A percentile compares a stretch with the other conserved stretches of the same genome.
Evolutionary conservation across 306 rosid species (phyloP).

Genomic region (Aeschynomene evenia): DNA sequence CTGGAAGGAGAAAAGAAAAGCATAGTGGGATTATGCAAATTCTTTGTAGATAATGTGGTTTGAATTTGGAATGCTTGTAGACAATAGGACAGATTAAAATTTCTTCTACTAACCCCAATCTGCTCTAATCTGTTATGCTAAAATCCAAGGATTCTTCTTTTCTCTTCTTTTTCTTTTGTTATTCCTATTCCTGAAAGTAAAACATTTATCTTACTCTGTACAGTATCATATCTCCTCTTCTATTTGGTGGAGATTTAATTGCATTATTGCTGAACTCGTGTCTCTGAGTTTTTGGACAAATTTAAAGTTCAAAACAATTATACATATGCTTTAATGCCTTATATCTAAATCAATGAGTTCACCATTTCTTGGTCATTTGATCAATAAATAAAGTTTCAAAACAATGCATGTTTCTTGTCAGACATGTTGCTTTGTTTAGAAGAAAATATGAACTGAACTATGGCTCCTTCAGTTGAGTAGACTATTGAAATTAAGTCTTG

Average conservation of each 20-base stretch:
- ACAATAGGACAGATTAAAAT: background rate
- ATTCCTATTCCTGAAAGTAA: background rate
- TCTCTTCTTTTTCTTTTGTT: background rate
- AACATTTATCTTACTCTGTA: background rate
- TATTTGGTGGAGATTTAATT: background rate
- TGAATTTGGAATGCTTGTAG: background rate
- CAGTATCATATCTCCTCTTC: background rate
- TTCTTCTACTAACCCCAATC: conserved; percentile 2
- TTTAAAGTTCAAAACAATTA: background rate
- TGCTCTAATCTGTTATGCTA: background rate
- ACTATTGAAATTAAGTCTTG: background rate
- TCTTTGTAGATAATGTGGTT: background rate
- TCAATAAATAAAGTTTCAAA: background rate
- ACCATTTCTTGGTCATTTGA: background rate
- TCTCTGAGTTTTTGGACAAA: background rate
- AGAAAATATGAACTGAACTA: conserved; percentile 17
- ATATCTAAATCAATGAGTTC: background rate
- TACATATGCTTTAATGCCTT: background rate
- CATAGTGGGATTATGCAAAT: background rate
- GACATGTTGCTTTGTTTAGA: background rate
- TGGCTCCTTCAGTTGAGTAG: background rate
- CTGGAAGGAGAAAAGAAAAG: background rate
- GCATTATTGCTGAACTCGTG: background rate
- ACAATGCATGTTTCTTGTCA: conserved; percentile 3
- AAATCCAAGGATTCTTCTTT: background rate